These are phyloP conservation scores for Trichodelitschia bisporula DNA, from an alignment of 495 filamentous ascomycete species.

Conservation along the genomic window DNA sequence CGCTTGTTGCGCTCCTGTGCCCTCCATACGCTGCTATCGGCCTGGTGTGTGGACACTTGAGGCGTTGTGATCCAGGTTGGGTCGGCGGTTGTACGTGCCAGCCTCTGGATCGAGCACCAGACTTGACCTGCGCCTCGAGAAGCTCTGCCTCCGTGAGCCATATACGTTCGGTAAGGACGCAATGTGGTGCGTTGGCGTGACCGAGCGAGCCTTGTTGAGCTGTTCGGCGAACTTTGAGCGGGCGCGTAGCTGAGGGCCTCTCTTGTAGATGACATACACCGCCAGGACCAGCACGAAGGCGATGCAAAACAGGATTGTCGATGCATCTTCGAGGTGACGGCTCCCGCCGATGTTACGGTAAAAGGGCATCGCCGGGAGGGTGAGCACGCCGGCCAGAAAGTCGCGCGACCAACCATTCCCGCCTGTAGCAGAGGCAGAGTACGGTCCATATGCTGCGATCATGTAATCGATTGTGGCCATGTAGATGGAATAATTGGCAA, in stretches of 20 bases:
- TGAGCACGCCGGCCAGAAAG: slow-evolving; percentile 59
- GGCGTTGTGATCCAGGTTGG: too few relatives aligned
- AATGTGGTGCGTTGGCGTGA: too few relatives aligned
- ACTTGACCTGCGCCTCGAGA: too few relatives aligned
- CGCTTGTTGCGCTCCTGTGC: too few relatives aligned
- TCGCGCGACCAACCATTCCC: slow-evolving; percentile 56
- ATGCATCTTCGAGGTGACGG: slow-evolving; percentile 37
- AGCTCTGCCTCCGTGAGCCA: too few relatives aligned
- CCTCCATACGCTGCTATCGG: too few relatives aligned
- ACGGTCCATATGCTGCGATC: slow-evolving; percentile 57
- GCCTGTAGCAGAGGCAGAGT: slow-evolving; percentile 55
- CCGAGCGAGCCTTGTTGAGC: too few relatives aligned
- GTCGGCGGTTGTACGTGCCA: too few relatives aligned
- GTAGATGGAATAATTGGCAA: slow-evolving; percentile 44
- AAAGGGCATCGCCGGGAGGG: slow-evolving; percentile 41
- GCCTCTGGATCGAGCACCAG: too few relatives aligned
- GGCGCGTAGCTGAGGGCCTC: slow-evolving; percentile 41
- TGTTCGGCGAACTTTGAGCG: slow-evolving; percentile 49
- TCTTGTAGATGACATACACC: slow-evolving; percentile 57
- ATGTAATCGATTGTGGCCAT: slow-evolving; percentile 75
- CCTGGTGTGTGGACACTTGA: too few relatives aligned
- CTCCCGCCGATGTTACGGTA: slow-evolving; percentile 31
- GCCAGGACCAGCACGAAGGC: slow-evolving; percentile 42
- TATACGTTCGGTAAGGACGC: too few relatives aligned
- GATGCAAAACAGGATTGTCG: slow-evolving; percentile 47